These are phyloP conservation scores for Colletotrichum musae DNA, from an alignment of 2,329 filamentous ascomycete species.

Conservation along the genomic window DNA sequence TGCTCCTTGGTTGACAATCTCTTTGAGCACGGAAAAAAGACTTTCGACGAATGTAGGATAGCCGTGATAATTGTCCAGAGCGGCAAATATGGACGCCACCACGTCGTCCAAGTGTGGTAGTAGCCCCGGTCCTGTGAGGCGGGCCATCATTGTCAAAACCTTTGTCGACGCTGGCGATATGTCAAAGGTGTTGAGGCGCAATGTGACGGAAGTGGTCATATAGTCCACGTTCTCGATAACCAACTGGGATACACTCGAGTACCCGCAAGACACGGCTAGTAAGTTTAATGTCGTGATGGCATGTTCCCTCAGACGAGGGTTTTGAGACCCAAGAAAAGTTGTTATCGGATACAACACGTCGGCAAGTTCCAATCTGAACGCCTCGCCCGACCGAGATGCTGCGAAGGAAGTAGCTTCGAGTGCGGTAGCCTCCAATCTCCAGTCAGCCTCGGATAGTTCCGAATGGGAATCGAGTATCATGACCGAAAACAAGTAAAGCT, in stretches of 20 bases:
- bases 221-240: slow-evolving; percentile 96
- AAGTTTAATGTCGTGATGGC: slow-evolving; percentile 87
- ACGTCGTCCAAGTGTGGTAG: slow-evolving; percentile 94
- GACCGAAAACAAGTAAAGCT: slow-evolving; percentile 80
- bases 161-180: slow-evolving; percentile 92
- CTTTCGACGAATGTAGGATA: slow-evolving; percentile 89
- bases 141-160: slow-evolving; percentile 95
- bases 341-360: slow-evolving; percentile 94
- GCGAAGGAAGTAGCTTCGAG: slow-evolving; percentile 86
- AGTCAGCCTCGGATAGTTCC: slow-evolving; percentile 69
- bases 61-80: slow-evolving; percentile 95
- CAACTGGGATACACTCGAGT: slow-evolving; percentile 80
- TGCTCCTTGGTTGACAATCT: slow-evolving; percentile 86
- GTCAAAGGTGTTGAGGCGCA: slow-evolving; percentile 92
- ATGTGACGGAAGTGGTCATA: slow-evolving; percentile 90
- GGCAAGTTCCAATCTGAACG: slow-evolving; percentile 88
- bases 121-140: slow-evolving; percentile 83
- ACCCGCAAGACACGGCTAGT: slow-evolving; percentile 82
- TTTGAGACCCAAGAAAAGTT: slow-evolving; percentile 84
- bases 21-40: slow-evolving; percentile 85
- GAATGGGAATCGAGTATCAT: slow-evolving; percentile 70
- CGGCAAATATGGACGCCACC: slow-evolving; percentile 90
- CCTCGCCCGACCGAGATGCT: slow-evolving; percentile 74
- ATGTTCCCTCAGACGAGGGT: slow-evolving; percentile 79
- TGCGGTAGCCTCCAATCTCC: slow-evolving; percentile 83